A percentile compares a stretch with the other conserved stretches of the same genome.
phyloP scores from a whole-genome alignment of 1,139 yeast species.

The Lodderomyces metapsilosis region DNA sequence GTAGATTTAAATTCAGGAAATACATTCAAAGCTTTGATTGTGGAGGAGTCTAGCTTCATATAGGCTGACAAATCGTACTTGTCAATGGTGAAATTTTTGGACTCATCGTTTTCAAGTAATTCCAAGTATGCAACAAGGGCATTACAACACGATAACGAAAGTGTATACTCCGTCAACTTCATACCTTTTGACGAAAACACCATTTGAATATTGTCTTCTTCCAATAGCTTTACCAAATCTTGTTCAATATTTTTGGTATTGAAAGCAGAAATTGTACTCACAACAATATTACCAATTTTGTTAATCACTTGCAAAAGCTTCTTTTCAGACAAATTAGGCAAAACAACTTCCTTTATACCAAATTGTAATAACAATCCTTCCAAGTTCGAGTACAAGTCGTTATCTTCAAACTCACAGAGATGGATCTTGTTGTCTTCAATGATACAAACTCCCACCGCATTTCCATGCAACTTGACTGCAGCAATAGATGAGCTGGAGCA shows the following conservation, averaged over 20 bases:
- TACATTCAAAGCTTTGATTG: constrained; percentile 81
- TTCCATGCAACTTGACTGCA: constrained; percentile 57
- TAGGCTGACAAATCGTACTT: constrained; percentile 70
- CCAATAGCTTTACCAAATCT: constrained; percentile 66
- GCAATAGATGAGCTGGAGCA: constrained; percentile 72
- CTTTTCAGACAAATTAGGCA: constrained; percentile 49
- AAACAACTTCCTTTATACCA: constrained; percentile 81
- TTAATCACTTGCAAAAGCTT: constrained; percentile 65
- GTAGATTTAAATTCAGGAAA: constrained; percentile 61
- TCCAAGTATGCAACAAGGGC: constrained; percentile 67
- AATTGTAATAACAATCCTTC: constrained; percentile 84
- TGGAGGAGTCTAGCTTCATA: constrained; percentile 90
- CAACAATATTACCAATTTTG: constrained; percentile 68
- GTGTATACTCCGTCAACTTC: constrained; percentile 30
- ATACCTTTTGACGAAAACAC: constrained; percentile 63
- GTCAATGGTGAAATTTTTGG: constrained; percentile 50
- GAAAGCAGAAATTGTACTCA: constrained; percentile 62
- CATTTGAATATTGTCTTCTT: constrained; percentile 44
- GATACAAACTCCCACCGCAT: constrained; percentile 69
- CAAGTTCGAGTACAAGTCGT: constrained; percentile 80
- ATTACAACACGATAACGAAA: constrained; percentile 50
- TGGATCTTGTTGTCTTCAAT: constrained; percentile 77
- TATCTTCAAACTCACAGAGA: constrained; percentile 78
- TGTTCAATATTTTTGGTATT: constrained; percentile 64
- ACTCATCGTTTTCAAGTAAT: constrained; percentile 50